Base-by-base conservation (phyloP, 202 grass and related monocot genomes). In the Digitaria exilis region DNA sequence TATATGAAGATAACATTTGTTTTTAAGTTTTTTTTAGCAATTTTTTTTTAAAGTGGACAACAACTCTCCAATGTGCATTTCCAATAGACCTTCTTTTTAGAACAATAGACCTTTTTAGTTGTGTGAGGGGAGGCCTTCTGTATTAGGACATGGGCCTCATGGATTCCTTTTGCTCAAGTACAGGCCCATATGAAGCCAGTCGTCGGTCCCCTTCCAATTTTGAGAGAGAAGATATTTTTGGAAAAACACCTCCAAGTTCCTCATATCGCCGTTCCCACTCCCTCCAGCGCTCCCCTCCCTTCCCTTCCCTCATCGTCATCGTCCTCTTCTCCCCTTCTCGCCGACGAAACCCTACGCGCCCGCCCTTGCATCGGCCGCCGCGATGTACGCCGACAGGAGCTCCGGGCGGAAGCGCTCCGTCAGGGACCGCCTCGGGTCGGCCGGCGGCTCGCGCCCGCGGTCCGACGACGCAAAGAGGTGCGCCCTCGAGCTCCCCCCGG, bases 341-440 rank as follows among this genome's bases (percentile, higher is more conserved):
- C 74, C 58, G 63, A 71, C 48, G 72, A 76, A 89, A 90, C 84
- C 92, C 86, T 88, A 88, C 86, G 80, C 43, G 21, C 52, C 24
- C 52, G 39, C 68, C 69, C 71, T 46, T n/a, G 32, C 45, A 19
- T 29, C 19, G 9, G 15, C 17, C 34, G 16, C 76, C 4, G 18
- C 43, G 50, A 94, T 94, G 89, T 91, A 94, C 84, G 81, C 92
- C 17, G 84, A 94, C 73, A 73, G 71, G 48, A 4, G 24, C 64
- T 80, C 81, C 30, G 78, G 87, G 17, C 49, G 80, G 77, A 94
- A 94, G 81, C 78, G 89, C 18, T 91, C 92, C 57, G 65, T 94
- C 63, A 89, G 46, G 86, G 92, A 94, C 59, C 92, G 89, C 63
- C 86, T 94, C 24, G 65, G 82, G 17, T 80, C 67, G 37, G 84